Evolutionary conservation across 352 stramenopile species (phyloP), one percentile per base, ranked within the genome.

Genomic region (Globisporangium abappressorium): DNA sequence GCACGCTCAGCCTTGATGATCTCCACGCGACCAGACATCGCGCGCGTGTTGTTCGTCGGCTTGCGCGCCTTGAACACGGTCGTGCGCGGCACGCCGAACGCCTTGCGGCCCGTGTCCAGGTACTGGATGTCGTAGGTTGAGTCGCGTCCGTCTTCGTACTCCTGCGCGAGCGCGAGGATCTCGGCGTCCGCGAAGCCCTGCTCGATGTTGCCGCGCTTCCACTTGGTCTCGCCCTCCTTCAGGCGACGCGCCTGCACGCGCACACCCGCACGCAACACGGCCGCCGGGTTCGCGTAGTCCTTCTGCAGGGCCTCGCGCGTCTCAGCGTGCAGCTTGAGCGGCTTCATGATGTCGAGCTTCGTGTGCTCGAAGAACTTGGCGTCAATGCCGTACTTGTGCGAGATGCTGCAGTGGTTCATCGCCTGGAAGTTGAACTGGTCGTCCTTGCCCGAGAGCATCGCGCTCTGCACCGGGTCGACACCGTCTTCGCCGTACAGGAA

Each of bases 401-500:
- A 93, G 59, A 99, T 91, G 56, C 95, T 97, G 65, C 94, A 85
- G 72, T 98, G 87, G 80, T 99, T 99, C 79, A 97, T 94, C 14
- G 96, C 95, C 69, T 99, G 91, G 81, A 98, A 99, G 60, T 90
- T 85, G 66, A 99, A 97, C 57, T 97, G 82, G 5, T 79, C 74
- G 73, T 93, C 87, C 61, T 98, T 97, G 63, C 96, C 97, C 61
- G 96, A 97, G 26, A 99, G 81, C 79, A 96, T 97, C n/a, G 94
- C 90, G 58, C 91, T 92, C 72, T 98, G 94, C 34, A 97, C 95
- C 5, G 98, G 94, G 79, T 99, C 98, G 24, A 99, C 84, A 34
- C 97, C 98, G 78, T 99, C 98, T 70, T 99, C 98, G 47, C 98
- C 98, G 70, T 99, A 99, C 20, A 99, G 67, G 72, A 99, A 99